phyloP scores from a whole-genome alignment of 257 asterid genomes.

The Solanum piurae region DNA sequence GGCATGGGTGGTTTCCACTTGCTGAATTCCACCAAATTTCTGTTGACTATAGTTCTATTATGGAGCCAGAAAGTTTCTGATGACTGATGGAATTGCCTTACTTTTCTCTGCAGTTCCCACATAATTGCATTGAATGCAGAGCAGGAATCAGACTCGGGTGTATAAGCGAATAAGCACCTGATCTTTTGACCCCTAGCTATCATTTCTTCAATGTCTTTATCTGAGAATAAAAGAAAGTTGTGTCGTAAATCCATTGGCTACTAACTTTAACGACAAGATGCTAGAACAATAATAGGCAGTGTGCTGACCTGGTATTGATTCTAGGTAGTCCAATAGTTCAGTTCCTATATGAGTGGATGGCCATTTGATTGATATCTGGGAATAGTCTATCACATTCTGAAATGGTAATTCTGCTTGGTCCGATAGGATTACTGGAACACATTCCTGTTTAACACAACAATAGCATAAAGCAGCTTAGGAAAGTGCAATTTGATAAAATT shows the following conservation, averaged over 20 bases:
- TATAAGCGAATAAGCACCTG: constrained; percentile 79
- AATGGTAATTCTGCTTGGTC: constrained; percentile 87
- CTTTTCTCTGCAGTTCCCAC: constrained; percentile 89
- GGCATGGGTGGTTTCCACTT: constrained; percentile 75
- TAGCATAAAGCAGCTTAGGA: not conserved
- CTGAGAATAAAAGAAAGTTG: constrained; percentile 23
- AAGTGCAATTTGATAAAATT: not conserved
- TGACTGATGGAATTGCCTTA: constrained; percentile 86
- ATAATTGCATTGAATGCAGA: constrained; percentile 74
- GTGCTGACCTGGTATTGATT: constrained; percentile 69
- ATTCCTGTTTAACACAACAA: constrained; percentile 55
- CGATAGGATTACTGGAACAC: constrained; percentile 89
- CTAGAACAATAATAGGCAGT: not conserved
- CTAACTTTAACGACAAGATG: not conserved
- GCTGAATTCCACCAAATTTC: constrained; percentile 68
- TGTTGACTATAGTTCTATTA: constrained; percentile 54
- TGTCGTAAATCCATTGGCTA: not conserved
- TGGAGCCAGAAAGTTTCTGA: constrained; percentile 93
- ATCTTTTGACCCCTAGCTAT: constrained; percentile 59
- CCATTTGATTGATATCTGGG: constrained; percentile 83
- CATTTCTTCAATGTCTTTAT: constrained; percentile 62
- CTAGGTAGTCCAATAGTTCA: constrained; percentile 66
- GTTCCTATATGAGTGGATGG: constrained; percentile 71
- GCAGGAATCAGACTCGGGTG: constrained; percentile 62
- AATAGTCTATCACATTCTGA: constrained; percentile 65